These are phyloP conservation scores for Exophiala oligosperma DNA, from an alignment of 2,329 filamentous ascomycete genomes.

Conservation along the genomic window DNA sequence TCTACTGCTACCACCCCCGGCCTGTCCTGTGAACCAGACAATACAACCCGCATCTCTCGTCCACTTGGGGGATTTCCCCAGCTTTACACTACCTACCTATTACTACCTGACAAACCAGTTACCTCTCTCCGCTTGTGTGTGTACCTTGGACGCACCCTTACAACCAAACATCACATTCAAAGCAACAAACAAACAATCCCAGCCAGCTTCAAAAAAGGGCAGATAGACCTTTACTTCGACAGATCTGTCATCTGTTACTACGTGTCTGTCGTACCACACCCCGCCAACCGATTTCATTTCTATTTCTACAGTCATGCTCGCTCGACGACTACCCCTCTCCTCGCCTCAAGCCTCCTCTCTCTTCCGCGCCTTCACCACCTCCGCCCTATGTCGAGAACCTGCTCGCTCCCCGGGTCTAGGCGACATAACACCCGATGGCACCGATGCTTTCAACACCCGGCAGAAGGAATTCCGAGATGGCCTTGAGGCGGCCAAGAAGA, in stretches of 20 bases:
- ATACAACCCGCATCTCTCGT: conserved; percentile 11
- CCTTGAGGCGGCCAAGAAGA: conserved; percentile 72
- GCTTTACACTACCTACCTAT: background rate
- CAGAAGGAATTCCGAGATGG: conserved; percentile 86
- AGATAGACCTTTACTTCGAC: background rate
- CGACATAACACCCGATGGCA: conserved; percentile 74
- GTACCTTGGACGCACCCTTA: background rate
- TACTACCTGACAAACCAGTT: background rate
- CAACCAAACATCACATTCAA: background rate
- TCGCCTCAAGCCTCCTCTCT: conserved; percentile 48
- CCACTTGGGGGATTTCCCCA: conserved; percentile 14
- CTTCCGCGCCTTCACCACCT: conserved; percentile 60
- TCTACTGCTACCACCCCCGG: conserved; percentile 1
- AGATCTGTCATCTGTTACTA: background rate
- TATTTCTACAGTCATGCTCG: conserved; percentile 39
- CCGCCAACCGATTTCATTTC: background rate
- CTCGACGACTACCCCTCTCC: conserved; percentile 49
- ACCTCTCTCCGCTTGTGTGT: background rate
- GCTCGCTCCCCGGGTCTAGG: conserved; percentile 72
- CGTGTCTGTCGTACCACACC: background rate
- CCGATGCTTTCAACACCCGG: conserved; percentile 74
- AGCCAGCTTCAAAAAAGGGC: background rate
- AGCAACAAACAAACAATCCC: background rate
- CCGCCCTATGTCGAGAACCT: conserved; percentile 40
- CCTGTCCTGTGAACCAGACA: conserved; percentile 5